phyloP scores from a whole-genome alignment of 2,329 filamentous ascomycete species.

The Colletotrichum trifolii region DNA sequence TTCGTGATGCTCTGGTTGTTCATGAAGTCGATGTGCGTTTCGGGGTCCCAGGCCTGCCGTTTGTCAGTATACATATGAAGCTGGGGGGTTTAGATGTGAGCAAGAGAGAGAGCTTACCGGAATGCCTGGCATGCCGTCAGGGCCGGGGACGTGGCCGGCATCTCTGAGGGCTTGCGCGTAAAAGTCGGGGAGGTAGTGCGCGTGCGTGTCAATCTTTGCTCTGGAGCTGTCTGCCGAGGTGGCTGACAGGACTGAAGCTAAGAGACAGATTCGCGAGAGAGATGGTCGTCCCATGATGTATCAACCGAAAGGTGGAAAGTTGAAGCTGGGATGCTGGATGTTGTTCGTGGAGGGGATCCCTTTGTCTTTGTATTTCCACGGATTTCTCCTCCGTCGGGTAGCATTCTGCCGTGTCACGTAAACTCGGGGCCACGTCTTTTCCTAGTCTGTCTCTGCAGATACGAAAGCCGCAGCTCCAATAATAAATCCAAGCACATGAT shows the following conservation, averaged over 20 bases:
- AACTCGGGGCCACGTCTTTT: too few species aligned
- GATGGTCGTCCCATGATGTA: accelerated
- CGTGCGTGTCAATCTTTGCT: conserved; percentile 41
- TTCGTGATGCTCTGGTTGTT: conserved; percentile 37
- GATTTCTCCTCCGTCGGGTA: too few species aligned
- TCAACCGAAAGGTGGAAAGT: too few species aligned
- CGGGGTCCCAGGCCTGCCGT: conserved; percentile 3
- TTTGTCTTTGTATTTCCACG: too few species aligned
- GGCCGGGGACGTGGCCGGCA: conserved; percentile 40
- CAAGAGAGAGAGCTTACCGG: conserved; percentile 34
- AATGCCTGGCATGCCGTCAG: conserved; percentile 42
- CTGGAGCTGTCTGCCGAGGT: background rate
- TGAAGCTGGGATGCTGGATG: too few species aligned
- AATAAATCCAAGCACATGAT: too few species aligned
- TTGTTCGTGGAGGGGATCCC: too few species aligned
- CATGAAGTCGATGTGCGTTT: conserved; percentile 40
- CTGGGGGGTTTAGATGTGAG: accelerated
- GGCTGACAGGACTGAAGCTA: accelerated
- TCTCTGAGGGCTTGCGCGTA: conserved; percentile 39
- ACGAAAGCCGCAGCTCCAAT: too few species aligned
- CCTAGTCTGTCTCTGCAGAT: too few species aligned
- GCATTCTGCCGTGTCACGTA: too few species aligned
- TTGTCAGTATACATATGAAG: background rate
- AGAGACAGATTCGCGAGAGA: background rate
- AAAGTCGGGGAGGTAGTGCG: conserved; percentile 41